These are phyloP conservation scores for Ogataea hybrid DNA, from an alignment of 1,139 yeast genomes.

Conservation along the genomic window DNA sequence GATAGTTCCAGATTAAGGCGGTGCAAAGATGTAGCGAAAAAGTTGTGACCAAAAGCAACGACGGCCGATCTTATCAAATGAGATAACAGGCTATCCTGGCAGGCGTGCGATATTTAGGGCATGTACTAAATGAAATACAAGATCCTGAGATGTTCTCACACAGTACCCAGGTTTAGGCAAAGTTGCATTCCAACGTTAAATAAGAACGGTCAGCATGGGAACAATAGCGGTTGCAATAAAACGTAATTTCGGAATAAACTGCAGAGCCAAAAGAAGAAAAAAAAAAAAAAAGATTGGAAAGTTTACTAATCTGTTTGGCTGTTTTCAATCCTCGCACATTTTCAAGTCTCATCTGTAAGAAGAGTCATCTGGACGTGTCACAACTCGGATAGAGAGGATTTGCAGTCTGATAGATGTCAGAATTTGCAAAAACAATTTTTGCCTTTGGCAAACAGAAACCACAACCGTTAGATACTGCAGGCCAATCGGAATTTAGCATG, in stretches of 20 bases:
- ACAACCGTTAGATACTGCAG: conserved; percentile 9
- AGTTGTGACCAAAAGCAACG: neutral
- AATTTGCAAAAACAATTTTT: conserved; percentile 60
- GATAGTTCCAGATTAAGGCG: conserved; percentile 3
- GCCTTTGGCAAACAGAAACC: conserved; percentile 45
- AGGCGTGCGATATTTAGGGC: neutral
- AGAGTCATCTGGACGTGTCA: neutral
- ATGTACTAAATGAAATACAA: neutral
- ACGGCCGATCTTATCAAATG: neutral
- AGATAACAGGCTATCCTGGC: neutral
- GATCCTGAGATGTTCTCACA: neutral
- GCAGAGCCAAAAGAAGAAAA: conserved; percentile 9
- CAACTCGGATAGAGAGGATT: neutral
- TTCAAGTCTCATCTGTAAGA: neutral
- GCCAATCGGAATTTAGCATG: conserved; percentile 3
- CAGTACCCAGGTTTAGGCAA: neutral
- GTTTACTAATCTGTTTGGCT: conserved; percentile 10
- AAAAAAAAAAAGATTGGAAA: conserved; percentile 12
- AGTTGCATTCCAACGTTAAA: neutral
- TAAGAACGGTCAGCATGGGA: neutral
- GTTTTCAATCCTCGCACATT: conserved; percentile 2
- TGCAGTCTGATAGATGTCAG: conserved; percentile 45
- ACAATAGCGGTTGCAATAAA: conserved; percentile 5
- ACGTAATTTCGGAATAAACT: conserved; percentile 2
- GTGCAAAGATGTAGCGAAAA: conserved; percentile 1